phyloP scores from a whole-genome alignment of 768 basidiomycete genomes.

The Suillus paluster region DNA sequence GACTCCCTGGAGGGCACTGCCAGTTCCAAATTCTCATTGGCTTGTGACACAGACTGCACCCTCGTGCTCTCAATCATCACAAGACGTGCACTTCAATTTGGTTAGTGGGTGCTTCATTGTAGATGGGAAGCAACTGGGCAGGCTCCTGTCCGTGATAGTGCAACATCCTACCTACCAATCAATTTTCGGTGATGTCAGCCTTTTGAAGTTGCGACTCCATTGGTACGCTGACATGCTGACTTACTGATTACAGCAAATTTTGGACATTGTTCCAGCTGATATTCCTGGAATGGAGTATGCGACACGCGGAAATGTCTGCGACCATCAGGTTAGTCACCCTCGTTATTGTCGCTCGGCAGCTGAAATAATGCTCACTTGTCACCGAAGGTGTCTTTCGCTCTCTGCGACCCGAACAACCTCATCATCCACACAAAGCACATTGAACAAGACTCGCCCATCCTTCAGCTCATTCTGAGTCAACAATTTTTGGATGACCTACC shows the following conservation, averaged over 20 bases:
- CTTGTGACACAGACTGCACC: slow-evolving; percentile 22
- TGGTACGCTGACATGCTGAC: slow-evolving; percentile 6
- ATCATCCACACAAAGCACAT: slow-evolving; percentile 20
- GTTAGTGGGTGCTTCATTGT: slow-evolving; percentile 32
- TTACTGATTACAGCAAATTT: slow-evolving; percentile 18
- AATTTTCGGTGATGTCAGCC: slow-evolving; percentile 27
- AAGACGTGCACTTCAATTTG: slow-evolving; percentile 27
- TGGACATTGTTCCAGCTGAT: slow-evolving; percentile 29
- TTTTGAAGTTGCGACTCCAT: background rate
- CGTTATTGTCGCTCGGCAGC: background rate
- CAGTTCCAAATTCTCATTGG: slow-evolving; percentile 25
- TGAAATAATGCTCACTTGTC: background rate
- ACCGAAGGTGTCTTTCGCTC: slow-evolving; percentile 29
- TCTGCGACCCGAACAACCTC: slow-evolving; percentile 18
- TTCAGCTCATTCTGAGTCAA: slow-evolving; percentile 30
- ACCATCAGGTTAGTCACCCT: slow-evolving; percentile 21
- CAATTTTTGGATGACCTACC: slow-evolving; percentile 32
- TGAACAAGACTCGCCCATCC: background rate
- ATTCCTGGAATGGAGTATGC: slow-evolving; percentile 30
- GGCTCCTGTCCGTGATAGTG: slow-evolving; percentile 24
- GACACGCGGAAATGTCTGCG: slow-evolving; percentile 20
- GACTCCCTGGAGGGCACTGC: slow-evolving; percentile 23
- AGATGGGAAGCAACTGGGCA: slow-evolving; percentile 29
- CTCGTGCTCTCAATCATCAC: slow-evolving; percentile 15
- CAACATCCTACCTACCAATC: slow-evolving; percentile 23